Evolutionary conservation across 2,329 filamentous ascomycete species (phyloP).

Genomic region (Nannizziopsis arthrosporioides): DNA sequence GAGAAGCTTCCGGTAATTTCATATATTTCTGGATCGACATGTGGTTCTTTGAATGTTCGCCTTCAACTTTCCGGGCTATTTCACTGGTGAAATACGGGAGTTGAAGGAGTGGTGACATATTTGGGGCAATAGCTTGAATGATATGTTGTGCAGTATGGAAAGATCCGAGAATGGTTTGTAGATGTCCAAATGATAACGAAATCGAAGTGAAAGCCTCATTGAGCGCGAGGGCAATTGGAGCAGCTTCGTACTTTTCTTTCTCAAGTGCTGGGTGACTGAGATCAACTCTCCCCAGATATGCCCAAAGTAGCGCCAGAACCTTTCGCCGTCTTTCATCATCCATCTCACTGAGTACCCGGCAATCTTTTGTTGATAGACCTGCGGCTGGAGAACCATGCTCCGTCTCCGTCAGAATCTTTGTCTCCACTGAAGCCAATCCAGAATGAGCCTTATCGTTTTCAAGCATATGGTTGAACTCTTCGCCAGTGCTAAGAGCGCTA

Average conservation of each 20-base stretch:
- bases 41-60: conserved; percentile 58
- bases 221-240: conserved; percentile 71
- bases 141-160: conserved; percentile 75
- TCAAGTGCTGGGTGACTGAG: conserved; percentile 67
- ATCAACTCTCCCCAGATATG: conserved; percentile 80
- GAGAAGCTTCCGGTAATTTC: conserved; percentile 62
- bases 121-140: conserved; percentile 78
- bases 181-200: conserved; percentile 74
- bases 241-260: conserved; percentile 77
- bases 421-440: conserved; percentile 72
- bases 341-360: conserved; percentile 62
- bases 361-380: conserved; percentile 58
- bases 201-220: conserved; percentile 82
- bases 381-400: conserved; percentile 40
- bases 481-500: conserved; percentile 67
- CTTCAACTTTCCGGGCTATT: conserved; percentile 36
- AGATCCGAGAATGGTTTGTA: conserved; percentile 66
- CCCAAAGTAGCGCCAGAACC: conserved; percentile 82
- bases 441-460: conserved; percentile 67
- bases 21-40: conserved; percentile 79
- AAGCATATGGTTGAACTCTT: conserved; percentile 69
- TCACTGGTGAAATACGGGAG: conserved; percentile 70
- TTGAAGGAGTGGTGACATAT: conserved; percentile 77
- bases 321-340: conserved; percentile 75
- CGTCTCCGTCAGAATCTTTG: conserved; percentile 57